Conservation (phyloP, 2,329 filamentous ascomycete genomes). For the Fusarium setosum region DNA sequence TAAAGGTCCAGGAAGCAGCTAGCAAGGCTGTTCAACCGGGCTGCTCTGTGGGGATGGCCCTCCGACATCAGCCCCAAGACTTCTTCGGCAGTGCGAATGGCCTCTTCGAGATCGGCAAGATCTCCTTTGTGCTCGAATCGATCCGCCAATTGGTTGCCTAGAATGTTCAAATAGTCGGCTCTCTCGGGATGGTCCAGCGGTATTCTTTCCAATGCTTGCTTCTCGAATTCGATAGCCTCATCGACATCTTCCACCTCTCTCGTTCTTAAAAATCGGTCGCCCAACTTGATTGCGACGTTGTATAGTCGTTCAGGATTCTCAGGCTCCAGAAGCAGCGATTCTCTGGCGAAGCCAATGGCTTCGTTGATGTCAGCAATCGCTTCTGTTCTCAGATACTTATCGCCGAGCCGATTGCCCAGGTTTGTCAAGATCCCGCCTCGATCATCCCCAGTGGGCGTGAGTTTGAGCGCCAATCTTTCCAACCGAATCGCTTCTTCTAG, state of each 20-base stretch:
- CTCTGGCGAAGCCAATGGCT: not conserved
- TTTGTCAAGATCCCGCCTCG: not conserved
- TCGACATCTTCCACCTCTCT: not conserved
- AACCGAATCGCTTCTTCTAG: not conserved
- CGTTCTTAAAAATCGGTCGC: not conserved
- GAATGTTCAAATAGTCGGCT: not conserved
- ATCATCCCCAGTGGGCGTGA: not conserved
- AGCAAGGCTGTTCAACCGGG: not conserved
- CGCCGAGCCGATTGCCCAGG: not conserved
- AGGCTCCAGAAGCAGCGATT: not conserved
- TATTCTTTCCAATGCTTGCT: not conserved
- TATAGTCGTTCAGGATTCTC: not conserved
- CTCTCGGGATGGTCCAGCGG: not conserved
- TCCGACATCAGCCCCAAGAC: not conserved
- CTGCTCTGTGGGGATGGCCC: not conserved
- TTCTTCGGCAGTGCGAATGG: not conserved
- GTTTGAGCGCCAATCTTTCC: not conserved
- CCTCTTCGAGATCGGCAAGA: not conserved
- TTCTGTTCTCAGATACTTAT: not conserved
- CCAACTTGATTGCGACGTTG: not conserved
- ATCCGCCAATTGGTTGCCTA: not conserved
- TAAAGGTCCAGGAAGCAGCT: not conserved
- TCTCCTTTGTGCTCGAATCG: not conserved
- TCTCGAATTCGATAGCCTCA: not conserved
- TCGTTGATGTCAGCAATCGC: not conserved